Evolutionary conservation across 2,329 filamentous ascomycete genomes (phyloP), one percentile per base, ranked within the genome.

Genomic region (Penicillium sp.): DNA sequence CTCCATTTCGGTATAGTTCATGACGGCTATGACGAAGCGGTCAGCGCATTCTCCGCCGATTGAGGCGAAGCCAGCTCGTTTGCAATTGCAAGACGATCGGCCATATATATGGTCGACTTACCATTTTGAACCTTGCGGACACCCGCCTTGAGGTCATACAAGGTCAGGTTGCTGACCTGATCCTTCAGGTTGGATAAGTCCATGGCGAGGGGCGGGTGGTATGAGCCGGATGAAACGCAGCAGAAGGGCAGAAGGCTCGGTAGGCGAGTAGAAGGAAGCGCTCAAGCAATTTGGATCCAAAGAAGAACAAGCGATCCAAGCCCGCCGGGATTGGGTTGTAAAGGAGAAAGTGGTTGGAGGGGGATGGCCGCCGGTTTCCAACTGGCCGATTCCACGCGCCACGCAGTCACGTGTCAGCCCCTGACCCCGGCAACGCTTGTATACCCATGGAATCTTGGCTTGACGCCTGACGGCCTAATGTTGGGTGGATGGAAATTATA

Each of bases 1-100:
- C 71, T 94, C 87, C 86, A 93, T 91, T 64, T 96, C 90, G 28
- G 90, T 95, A 68, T 91, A 95, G 72, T 95, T 96, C 90, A 96
- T 95, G 45, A 95, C 89, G 53, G 89, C 89, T 95, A 59, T 49
- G 44, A 32, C 27, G 47, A 36, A 43, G 50, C 36, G 43, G 49
- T 57, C 45, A 54, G 44, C 43, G 36, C 29, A 9, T 39, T 33
- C 34, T 36, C 43, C 36, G 18, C 30, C 41, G 33, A 30, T 13
- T 11, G 14, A 30, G 23, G 45, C 13, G 33, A 43, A 39, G 26
- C n/a, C 11, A 14, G 31, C 17, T 36, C 16, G 26, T 20, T 23
- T 33, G 39, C 15, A 31, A 37, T 15, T n/a, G 28, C 36, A 41
- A 25, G 9, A 18, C 4, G 23, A 15, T 28, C 15, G 28, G 29